Evolutionary conservation across 176 grass and related monocot genomes (phyloP).

Genomic region (Aegilops longissima): DNA sequence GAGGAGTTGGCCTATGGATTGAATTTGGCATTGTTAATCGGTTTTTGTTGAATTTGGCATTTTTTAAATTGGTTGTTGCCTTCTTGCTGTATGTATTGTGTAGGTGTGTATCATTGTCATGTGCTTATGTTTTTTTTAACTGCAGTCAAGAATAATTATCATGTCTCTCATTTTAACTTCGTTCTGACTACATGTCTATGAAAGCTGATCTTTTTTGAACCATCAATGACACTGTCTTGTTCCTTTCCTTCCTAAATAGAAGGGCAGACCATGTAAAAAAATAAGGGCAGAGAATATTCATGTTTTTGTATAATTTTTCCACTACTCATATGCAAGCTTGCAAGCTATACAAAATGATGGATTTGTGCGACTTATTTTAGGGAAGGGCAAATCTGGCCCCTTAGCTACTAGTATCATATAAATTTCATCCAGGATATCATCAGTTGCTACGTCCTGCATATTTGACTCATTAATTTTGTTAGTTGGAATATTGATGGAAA

Average conservation of each 20-base stretch:
- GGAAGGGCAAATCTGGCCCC: not conserved
- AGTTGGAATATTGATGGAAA: constrained; percentile 22
- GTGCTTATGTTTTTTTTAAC: not conserved
- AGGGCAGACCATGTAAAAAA: not conserved
- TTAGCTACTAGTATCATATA: not conserved
- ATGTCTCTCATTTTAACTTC: not conserved
- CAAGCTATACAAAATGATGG: not conserved
- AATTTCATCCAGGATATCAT: not conserved
- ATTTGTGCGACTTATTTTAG: not conserved
- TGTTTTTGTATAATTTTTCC: not conserved
- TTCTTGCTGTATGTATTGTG: not conserved
- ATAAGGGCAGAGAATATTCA: not conserved
- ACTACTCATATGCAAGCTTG: not conserved
- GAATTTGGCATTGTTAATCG: not conserved
- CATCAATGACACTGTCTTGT: not conserved
- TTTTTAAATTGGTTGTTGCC: not conserved
- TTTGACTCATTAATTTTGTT: not conserved
- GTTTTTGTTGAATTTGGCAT: not conserved
- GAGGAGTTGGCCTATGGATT: not conserved
- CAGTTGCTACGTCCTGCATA: not conserved
- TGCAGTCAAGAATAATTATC: not conserved
- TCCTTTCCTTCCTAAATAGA: not conserved
- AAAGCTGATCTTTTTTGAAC: not conserved
- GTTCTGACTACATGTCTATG: not conserved
- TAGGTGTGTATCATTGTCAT: not conserved